A percentile compares a stretch with the other conserved stretches of the same genome.
Evolutionary conservation across 805 yeast species (phyloP).

Genomic region (Metschnikowia borealis): DNA sequence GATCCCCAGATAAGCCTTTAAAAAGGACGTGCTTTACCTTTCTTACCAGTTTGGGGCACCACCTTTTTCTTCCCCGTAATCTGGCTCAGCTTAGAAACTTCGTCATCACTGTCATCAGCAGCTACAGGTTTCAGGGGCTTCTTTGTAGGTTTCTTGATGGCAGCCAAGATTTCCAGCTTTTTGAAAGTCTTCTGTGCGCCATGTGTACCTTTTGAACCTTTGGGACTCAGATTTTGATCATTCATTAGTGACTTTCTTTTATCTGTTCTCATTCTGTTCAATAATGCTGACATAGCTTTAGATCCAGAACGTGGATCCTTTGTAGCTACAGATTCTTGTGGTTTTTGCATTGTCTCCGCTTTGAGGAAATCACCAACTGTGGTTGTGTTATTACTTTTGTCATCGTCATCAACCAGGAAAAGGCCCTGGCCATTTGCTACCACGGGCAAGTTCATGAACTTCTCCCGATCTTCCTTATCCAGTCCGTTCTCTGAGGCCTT

Average conservation of each 20-base stretch:
- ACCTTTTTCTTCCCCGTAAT: slow-evolving; percentile 10
- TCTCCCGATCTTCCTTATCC: slow-evolving; percentile 7
- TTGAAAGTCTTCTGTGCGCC: not conserved
- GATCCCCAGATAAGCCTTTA: not conserved
- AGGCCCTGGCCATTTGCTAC: slow-evolving; percentile 32
- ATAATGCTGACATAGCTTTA: slow-evolving; percentile 35
- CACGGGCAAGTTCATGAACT: slow-evolving; percentile 33
- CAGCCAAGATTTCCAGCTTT: slow-evolving; percentile 10
- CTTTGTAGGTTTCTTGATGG: slow-evolving; percentile 3
- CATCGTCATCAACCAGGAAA: slow-evolving; percentile 15
- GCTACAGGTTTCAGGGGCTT: not conserved
- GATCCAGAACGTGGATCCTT: slow-evolving; percentile 19
- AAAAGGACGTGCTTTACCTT: slow-evolving; percentile 16
- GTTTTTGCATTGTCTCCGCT: slow-evolving; percentile 7
- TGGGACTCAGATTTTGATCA: not conserved
- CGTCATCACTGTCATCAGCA: slow-evolving; percentile 12
- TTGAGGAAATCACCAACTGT: slow-evolving; percentile 30
- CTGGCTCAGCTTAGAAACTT: slow-evolving; percentile 16
- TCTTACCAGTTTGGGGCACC: slow-evolving; percentile 11
- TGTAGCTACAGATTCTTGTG: slow-evolving; percentile 2
- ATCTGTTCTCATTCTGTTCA: slow-evolving; percentile 33
- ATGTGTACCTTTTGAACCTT: not conserved
- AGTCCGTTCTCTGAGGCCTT: slow-evolving; percentile 1
- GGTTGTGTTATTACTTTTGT: not conserved
- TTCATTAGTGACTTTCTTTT: slow-evolving; percentile 15